phyloP scores from a whole-genome alignment of 306 rosid species.

The Quercus agrifolia region DNA sequence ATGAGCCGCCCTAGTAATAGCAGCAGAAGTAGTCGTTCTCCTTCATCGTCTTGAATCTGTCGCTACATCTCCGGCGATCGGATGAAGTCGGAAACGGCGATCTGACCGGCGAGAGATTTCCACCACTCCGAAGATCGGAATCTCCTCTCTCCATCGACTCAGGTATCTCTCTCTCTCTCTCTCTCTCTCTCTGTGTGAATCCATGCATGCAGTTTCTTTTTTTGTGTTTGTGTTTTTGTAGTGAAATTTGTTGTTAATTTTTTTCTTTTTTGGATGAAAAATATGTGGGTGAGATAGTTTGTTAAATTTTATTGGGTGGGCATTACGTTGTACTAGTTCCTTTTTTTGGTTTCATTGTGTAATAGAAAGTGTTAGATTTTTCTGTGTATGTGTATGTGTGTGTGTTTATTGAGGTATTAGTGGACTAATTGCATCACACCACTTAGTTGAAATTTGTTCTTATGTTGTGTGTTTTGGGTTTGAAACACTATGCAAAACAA shows the following conservation, averaged over 20 bases:
- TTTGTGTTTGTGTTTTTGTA: not conserved
- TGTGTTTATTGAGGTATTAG: not conserved
- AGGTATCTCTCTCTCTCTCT: not conserved
- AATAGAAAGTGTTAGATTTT: too few relatives aligned
- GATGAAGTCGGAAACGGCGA: constrained; percentile 16
- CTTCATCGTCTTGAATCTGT: constrained; percentile 8
- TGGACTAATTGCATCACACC: not conserved
- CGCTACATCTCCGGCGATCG: not conserved
- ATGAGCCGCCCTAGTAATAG: too few relatives aligned
- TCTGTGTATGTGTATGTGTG: too few relatives aligned
- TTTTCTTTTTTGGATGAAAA: not conserved
- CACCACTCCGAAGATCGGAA: not conserved
- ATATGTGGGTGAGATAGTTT: too few relatives aligned
- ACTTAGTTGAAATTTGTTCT: not conserved
- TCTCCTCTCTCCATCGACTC: not conserved
- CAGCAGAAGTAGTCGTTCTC: not conserved
- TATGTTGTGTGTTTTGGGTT: not conserved
- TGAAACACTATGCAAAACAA: not conserved
- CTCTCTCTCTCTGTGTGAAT: not conserved
- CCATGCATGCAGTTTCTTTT: not conserved
- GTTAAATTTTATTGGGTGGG: too few relatives aligned
- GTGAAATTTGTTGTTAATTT: not conserved
- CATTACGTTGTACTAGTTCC: too few relatives aligned
- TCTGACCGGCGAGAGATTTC: constrained; percentile 12
- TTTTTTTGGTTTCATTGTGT: too few relatives aligned